phyloP scores from a whole-genome alignment of 140 eudicot species.

The Flaveria floridana region DNA sequence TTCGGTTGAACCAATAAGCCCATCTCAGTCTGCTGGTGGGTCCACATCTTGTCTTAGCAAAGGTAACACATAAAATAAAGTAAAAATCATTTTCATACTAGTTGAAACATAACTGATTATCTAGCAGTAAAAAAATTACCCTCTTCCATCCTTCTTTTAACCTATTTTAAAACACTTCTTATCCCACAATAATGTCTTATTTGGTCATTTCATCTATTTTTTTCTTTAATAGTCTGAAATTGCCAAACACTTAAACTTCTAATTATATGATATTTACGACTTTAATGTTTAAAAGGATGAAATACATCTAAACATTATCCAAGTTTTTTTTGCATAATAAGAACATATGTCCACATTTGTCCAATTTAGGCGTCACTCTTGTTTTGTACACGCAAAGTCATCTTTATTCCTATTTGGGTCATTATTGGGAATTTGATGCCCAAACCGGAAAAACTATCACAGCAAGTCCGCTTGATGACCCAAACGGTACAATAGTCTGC shows the following conservation, averaged over 20 bases:
- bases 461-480: background rate
- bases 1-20: conserved; percentile 76
- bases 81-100: background rate
- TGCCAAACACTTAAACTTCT: background rate
- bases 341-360: background rate
- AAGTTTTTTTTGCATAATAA: background rate
- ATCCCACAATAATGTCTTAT: background rate
- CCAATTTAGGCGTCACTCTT: background rate
- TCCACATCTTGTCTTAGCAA: conserved; percentile 54
- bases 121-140: background rate
- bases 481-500: background rate
- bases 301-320: background rate
- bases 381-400: background rate
- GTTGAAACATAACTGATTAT: conserved; percentile 8
- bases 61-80: conserved; percentile 39
- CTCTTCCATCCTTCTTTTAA: background rate
- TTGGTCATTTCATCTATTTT: background rate
- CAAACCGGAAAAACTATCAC: background rate
- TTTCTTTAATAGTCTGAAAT: background rate
- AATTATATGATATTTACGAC: background rate
- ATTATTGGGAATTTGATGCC: background rate
- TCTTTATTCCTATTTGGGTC: background rate
- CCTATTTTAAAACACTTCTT: background rate
- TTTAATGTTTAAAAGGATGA: background rate
- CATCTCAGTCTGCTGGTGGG: conserved; percentile 70